Conservation (phyloP, 805 yeast genomes). For the Myxozyma kluyveri region DNA sequence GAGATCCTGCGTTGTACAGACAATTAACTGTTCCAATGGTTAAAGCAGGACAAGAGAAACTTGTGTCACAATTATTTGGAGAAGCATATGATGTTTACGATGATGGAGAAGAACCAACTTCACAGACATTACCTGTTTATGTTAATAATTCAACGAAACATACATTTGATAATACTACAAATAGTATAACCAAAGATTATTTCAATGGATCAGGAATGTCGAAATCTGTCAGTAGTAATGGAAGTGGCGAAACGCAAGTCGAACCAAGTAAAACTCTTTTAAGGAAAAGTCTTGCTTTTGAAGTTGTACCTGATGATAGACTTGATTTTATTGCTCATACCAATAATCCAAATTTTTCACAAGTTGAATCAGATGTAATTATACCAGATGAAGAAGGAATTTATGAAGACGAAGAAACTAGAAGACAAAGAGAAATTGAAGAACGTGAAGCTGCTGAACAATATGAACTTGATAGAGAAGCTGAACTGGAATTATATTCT, state of each 20-base stretch:
- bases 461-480: background rate
- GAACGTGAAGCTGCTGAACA: background rate
- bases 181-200: too few species aligned
- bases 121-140: too few species aligned
- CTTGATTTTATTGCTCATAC: background rate
- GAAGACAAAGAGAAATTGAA: too few species aligned
- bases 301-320: background rate
- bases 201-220: too few species aligned
- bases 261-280: too few species aligned
- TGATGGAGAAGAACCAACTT: background rate
- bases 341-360: background rate
- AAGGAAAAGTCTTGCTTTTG: background rate
- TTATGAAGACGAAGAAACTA: too few species aligned
- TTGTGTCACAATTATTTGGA: slow-evolving; percentile 1
- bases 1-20: slow-evolving; percentile 21
- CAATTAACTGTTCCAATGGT: slow-evolving; percentile 26
- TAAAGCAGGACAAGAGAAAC: slow-evolving; percentile 4
- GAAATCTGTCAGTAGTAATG: too few species aligned
- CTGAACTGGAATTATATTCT: too few species aligned
- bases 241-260: too few species aligned
- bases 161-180: too few species aligned
- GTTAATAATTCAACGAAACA: too few species aligned
- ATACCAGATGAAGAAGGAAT: background rate
- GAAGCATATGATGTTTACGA: background rate
- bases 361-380: background rate